Base-by-base conservation (phyloP, 306 rosid genomes). In the Vigna unguiculata region DNA sequence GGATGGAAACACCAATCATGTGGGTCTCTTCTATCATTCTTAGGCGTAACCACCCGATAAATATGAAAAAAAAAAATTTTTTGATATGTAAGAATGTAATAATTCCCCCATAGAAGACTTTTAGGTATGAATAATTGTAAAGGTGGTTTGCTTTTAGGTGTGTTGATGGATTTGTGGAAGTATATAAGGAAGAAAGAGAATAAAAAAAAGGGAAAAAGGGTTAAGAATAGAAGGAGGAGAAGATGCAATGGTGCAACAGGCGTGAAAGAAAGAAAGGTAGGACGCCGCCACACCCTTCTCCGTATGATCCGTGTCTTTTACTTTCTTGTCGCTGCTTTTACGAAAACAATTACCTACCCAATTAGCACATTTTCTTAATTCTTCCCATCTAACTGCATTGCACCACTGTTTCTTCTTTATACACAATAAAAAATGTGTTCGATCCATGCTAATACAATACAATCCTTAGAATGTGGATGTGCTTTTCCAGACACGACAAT, bases 311-410 rank as follows among this genome's bases (percentile, higher is more conserved):
- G 88, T 83, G 82, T 78, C 81, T 75, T 58, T 63, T 46, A 71
- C 87, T 87, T 87, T 86, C 79, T 75, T 80, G 90, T 86, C 87
- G 0, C 5, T 81, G 40, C 83, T 81, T 86, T 85, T 88, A 78
- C 70, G 3, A 60, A 74, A 83, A 80, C 66, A 77, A 63, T 82
- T 54, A 24, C 84, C 82, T 6, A 67, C 16, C 48, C 6, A 0
- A 62, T 41, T 41, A 41, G 3, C 14, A n/a, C 28, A 15, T 6
- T 69, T 66, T 19, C 17, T 49, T 66, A 21, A 51, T 41, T 41
- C 13, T 8, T 9, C 43, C 43, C 45, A 65, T 51, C 58, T 72
- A 19, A 19, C 58, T 52, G 32, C 34, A 13, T 25, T 58, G 10
- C 65, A 14, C 16, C 65, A 58, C 65, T 38, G 0, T 19, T 38